Evolutionary conservation across 495 filamentous ascomycete species (phyloP).

Genomic region (Penicillium crystallinum): DNA sequence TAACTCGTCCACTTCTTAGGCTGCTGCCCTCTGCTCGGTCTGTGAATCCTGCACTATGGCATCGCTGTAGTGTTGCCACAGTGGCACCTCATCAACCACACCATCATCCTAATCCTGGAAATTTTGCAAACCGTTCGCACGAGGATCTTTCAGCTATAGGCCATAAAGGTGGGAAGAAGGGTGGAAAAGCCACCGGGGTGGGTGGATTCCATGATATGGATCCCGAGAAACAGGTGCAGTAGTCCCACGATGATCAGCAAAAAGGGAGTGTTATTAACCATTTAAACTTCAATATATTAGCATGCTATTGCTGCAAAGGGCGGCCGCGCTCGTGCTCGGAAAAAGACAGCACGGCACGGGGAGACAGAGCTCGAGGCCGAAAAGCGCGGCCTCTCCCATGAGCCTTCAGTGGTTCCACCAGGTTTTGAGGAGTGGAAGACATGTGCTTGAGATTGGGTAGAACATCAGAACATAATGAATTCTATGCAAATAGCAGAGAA

Average conservation of each 20-base stretch:
- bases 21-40: slow-evolving; percentile 1
- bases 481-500: no score
- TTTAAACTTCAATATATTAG: slow-evolving; percentile 13
- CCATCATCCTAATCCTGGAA: slow-evolving; percentile 50
- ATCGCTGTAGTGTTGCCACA: slow-evolving; percentile 10
- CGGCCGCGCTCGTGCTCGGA: slow-evolving; percentile 40
- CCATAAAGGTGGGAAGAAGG: slow-evolving; percentile 39
- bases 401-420: slow-evolving; percentile 19
- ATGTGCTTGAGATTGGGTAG: slow-evolving; percentile 1
- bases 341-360: slow-evolving; percentile 9
- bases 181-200: slow-evolving; percentile 17
- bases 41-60: background rate
- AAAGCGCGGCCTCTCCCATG: slow-evolving; percentile 5
- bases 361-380: slow-evolving; percentile 7
- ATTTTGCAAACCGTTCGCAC: slow-evolving; percentile 39
- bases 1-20: slow-evolving; percentile 5
- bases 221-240: slow-evolving; percentile 43
- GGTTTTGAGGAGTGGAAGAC: slow-evolving; percentile 25
- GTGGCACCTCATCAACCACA: slow-evolving; percentile 10
- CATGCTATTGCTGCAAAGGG: slow-evolving; percentile 49
- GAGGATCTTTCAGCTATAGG: slow-evolving; percentile 3
- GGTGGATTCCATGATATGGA: slow-evolving; percentile 34
- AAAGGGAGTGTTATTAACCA: background rate
- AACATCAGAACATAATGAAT: no score
- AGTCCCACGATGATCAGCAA: background rate